Base-by-base conservation (phyloP, 495 filamentous ascomycete genomes). In the Daldinia concentrica region DNA sequence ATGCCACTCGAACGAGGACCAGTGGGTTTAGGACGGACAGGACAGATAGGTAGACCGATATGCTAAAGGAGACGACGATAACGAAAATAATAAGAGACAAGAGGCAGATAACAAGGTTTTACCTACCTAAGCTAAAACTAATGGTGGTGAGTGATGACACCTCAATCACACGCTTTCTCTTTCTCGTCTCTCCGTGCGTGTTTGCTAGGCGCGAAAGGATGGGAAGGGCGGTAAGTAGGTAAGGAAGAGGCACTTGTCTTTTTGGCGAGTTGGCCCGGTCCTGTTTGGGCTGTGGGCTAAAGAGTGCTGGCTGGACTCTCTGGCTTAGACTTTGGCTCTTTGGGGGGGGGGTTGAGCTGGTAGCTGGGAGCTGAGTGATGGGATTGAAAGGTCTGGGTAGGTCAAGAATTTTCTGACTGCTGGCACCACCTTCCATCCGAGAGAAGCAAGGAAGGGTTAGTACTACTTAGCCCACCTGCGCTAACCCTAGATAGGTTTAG, bases 121-220 rank as follows among this genome's bases (percentile, higher is more conserved):
- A 71, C 72, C 68, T 74, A 74, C 62, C 72, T 71, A 64, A 73
- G 58, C 62, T 63, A 67, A 55, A 66, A 60, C 58, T 60, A 65
- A 65, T 45, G 62, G 37, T 62, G 64, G 37, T 62, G 64, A 73
- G 63, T 68, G 70, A 73, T 65, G 62, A 73, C 29, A 55, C 57
- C 37, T 43, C 17, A 37, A 34, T 58, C 55, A 37, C 30, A 39
- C 30, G 29, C 30, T 58, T 24, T 58, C 29, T 66, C 45, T 34
- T 34, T 27, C 50, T 62, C 51, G 50, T 62, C 29, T 37, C 45
- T 57, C 59, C 30, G 17, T 54, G 50, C 27, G 50, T 71, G 66
- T 66, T 66, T 69, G 71, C 63, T 64, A 61, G 61, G 65, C 41
- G 57, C 36, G 62, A 61, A 58, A 60, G 24, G 70, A 58, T 56